phyloP scores from a whole-genome alignment of 192 early-diverging fungal species.

The Chytriomyces hyalinus region DNA sequence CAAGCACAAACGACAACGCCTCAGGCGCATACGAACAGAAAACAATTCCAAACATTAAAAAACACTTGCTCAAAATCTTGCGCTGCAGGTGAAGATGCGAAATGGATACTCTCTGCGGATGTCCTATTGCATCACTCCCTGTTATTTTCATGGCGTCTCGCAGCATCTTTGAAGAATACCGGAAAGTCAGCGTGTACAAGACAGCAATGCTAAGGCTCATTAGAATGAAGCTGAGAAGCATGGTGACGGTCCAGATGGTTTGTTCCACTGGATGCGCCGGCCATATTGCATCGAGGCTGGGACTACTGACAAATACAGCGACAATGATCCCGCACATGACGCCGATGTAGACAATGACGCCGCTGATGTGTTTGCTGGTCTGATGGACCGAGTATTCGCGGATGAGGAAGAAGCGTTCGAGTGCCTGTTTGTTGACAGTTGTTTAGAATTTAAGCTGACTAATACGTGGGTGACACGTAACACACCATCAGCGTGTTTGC shows the following conservation, averaged over 20 bases:
- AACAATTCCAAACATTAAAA: not conserved
- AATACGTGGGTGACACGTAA: not conserved
- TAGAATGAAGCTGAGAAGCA: not conserved
- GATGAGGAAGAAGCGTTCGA: not conserved
- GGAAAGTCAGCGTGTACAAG: not conserved
- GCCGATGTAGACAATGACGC: not conserved
- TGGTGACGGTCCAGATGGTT: not conserved
- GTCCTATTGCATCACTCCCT: too few species aligned
- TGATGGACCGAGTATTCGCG: not conserved
- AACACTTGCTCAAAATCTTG: not conserved
- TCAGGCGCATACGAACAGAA: not conserved
- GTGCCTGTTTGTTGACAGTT: not conserved
- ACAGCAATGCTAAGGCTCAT: not conserved
- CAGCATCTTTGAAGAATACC: not conserved
- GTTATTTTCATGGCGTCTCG: not conserved
- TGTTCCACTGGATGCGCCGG: not conserved
- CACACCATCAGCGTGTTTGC: not conserved
- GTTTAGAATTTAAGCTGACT: not conserved
- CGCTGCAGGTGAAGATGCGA: not conserved
- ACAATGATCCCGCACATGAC: not conserved
- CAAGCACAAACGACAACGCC: not conserved
- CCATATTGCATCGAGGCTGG: not conserved
- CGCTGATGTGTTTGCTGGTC: not conserved
- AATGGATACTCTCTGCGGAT: too few species aligned
- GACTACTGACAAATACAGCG: not conserved